phyloP scores from a whole-genome alignment of 805 yeast species.

The Pichia nanzhaoensis region DNA sequence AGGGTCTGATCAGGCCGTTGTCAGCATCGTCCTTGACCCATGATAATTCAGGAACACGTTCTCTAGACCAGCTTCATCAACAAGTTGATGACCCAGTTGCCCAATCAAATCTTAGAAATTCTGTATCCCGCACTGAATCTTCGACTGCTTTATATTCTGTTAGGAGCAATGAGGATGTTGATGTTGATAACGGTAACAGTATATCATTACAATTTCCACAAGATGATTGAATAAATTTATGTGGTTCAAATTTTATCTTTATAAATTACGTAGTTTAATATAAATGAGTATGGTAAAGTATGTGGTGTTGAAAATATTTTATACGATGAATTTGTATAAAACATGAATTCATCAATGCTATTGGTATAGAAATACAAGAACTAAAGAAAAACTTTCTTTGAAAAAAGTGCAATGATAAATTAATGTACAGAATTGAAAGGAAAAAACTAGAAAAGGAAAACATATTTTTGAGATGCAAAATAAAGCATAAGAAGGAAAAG shows the following conservation, averaged over 20 bases:
- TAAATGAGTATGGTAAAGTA: no score
- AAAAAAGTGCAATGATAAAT: no score
- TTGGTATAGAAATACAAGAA: no score
- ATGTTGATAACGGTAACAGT: conserved; percentile 14
- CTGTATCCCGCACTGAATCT: not conserved
- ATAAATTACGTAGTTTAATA: no score
- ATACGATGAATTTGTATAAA: no score
- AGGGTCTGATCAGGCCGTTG: conserved; percentile 6
- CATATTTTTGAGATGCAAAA: no score
- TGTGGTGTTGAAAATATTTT: no score
- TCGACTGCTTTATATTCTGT: not conserved
- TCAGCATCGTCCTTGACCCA: not conserved
- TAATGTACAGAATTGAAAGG: no score
- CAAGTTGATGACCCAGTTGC: not conserved
- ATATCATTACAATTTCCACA: conserved; percentile 12
- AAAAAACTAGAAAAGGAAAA: not conserved
- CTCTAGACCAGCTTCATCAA: not conserved
- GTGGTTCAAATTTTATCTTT: no score
- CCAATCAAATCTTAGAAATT: not conserved
- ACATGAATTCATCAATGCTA: no score
- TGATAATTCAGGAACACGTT: not conserved
- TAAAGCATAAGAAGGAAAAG: no score
- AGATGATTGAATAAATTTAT: not conserved
- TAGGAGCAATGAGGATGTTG: conserved; percentile 1
- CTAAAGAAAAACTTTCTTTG: no score